phyloP scores from a whole-genome alignment of 148 eudicot genomes.

The Diospyros kaki region DNA sequence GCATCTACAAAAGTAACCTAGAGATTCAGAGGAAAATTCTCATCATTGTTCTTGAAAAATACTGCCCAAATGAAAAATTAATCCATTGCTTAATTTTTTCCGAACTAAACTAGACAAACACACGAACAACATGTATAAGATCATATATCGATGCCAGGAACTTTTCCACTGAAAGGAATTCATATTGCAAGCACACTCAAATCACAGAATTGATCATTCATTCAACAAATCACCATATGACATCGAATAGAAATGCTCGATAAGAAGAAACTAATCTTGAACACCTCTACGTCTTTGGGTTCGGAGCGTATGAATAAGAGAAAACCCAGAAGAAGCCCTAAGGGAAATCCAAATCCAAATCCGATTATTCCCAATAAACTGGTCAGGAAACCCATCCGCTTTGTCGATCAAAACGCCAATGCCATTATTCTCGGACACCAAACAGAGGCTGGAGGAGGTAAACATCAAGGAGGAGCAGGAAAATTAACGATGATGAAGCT shows the following conservation, averaged over 20 bases:
- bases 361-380: constrained; percentile 31
- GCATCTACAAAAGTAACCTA: neutral
- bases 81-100: no score
- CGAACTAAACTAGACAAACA: neutral
- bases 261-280: neutral
- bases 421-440: neutral
- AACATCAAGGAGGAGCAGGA: neutral
- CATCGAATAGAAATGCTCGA: neutral
- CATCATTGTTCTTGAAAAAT: neutral
- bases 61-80: no score
- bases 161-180: neutral
- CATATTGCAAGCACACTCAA: neutral
- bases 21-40: neutral
- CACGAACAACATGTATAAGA: neutral
- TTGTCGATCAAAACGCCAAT: neutral
- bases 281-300: constrained; percentile 29
- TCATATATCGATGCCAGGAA: neutral
- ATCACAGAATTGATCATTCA: neutral
- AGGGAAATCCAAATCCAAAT: constrained; percentile 38
- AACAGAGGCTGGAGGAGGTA: neutral
- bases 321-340: constrained; percentile 39
- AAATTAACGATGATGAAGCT: neutral
- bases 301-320: constrained; percentile 23
- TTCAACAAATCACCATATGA: neutral
- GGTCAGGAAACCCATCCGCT: constrained; percentile 28